Base-by-base conservation (phyloP, 495 filamentous ascomycete genomes). In the Daldinia loculata region DNA sequence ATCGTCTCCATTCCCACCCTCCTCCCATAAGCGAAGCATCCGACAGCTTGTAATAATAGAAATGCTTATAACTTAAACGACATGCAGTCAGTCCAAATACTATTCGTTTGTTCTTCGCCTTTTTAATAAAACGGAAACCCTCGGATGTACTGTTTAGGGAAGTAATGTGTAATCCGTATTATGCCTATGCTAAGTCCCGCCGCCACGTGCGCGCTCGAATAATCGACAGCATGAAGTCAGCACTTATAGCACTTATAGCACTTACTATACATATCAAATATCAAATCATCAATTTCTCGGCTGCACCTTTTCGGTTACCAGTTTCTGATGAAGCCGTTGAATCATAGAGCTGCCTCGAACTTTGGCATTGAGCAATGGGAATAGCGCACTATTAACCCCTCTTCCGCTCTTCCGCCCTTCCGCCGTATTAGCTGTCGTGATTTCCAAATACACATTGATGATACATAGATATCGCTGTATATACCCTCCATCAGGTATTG, bases 401-500 rank as follows among this genome's bases (percentile, higher is more conserved):
- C 64, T 55, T 32, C 43, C 19, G n/a, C n/a, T 29, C 27, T 29
- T 29, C 27, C 5, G 17, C 43, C 19, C 22, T 48, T 22, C 43
- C 57, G 29, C 27, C 48, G 30, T 51, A 24, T 65, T 58, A 34
- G 39, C 38, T 66, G 26, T 58, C 3, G 36, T 62, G 29, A 48
- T 59, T 55, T 69, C 70, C 62, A 62, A 62, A 56, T 59, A 69
- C 52, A 52, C 62, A 68, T 57, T 65, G 45, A 58, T 38, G 64
- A 22, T 52, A 59, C n/a, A 59, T 29, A 59, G 6, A 48, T 29
- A 63, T 63, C 36, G 38, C 61, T 59, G 59, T 62, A 61, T 62
- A 60, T 63, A 45, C 57, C 61, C 50, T 60, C 65, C 24, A 61
- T 62, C 56, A 53, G 50, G 59, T 67, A 68, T 68, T 30, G 50